These are phyloP conservation scores for Cyberlindnera americana DNA, from an alignment of 805 yeast genomes.

Conservation along the genomic window DNA sequence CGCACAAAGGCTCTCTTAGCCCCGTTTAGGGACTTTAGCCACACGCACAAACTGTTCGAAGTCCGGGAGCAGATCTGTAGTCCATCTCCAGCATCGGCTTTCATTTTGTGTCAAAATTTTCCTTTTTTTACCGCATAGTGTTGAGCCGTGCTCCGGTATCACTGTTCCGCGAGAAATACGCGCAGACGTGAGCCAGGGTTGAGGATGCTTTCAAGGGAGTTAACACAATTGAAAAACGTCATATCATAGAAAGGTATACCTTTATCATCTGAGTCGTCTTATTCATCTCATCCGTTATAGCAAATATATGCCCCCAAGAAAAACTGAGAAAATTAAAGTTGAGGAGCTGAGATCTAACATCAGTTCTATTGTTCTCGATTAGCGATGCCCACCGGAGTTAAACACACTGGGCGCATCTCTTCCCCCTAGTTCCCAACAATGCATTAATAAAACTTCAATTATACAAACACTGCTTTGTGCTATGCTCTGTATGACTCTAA, in stretches of 20 bases:
- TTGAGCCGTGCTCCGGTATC: slow-evolving; percentile 6
- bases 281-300: too few species aligned
- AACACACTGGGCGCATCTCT: background rate
- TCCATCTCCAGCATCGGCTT: slow-evolving; percentile 4
- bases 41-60: background rate
- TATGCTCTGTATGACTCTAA: too few species aligned
- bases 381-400: slow-evolving; percentile 2
- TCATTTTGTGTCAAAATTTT: slow-evolving; percentile 9
- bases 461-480: too few species aligned
- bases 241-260: too few species aligned
- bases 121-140: background rate
- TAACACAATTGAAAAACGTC: too few species aligned
- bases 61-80: background rate
- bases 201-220: background rate
- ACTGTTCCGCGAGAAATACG: slow-evolving; percentile 6
- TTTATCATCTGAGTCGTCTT: too few species aligned
- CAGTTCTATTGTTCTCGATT: slow-evolving; percentile 1
- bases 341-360: too few species aligned
- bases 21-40: too few species aligned
- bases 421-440: background rate
- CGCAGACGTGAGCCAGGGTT: background rate
- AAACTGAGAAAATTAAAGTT: too few species aligned
- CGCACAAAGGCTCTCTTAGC: too few species aligned
- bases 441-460: too few species aligned
- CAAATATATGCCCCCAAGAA: too few species aligned